These are phyloP conservation scores for Gossypium schwendimanii DNA, from an alignment of 441 rosid genomes.

Conservation along the genomic window DNA sequence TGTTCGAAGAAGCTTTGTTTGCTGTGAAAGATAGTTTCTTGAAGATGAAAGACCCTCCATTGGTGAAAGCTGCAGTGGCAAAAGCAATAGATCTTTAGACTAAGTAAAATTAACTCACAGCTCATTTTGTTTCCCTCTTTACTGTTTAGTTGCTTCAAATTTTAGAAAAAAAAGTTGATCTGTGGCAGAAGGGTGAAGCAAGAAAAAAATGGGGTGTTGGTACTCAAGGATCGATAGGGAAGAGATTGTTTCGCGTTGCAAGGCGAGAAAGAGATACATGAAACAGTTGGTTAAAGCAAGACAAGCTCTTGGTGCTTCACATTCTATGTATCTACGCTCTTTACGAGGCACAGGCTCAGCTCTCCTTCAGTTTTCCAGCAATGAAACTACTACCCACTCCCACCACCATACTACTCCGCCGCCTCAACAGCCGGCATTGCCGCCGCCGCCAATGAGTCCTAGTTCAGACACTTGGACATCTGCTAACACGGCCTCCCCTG, in stretches of 20 bases:
- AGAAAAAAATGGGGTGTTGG: constrained; percentile 67
- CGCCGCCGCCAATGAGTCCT: constrained; percentile 48
- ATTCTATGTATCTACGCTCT: constrained; percentile 82
- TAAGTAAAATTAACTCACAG: background rate
- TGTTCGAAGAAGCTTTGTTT: background rate
- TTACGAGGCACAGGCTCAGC: constrained; percentile 79
- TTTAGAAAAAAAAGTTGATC: constrained; percentile 5
- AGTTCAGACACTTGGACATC: constrained; percentile 61
- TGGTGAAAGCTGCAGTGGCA: constrained; percentile 11
- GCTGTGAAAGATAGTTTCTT: background rate
- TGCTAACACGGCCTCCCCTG: constrained; percentile 37
- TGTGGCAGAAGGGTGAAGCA: constrained; percentile 6
- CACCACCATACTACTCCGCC: constrained; percentile 31
- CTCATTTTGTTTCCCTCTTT: constrained; percentile 2
- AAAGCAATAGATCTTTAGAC: constrained; percentile 17
- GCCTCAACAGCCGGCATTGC: constrained; percentile 20
- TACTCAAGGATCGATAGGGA: constrained; percentile 69
- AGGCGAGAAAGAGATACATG: constrained; percentile 80
- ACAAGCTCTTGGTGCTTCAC: constrained; percentile 66
- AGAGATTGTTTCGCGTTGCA: constrained; percentile 79
- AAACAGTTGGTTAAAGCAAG: constrained; percentile 83
- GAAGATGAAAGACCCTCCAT: constrained; percentile 13
- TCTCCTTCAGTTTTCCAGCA: constrained; percentile 62
- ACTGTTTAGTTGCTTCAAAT: background rate
- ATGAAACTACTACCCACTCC: constrained; percentile 59